Evolutionary conservation across 2,329 filamentous ascomycete genomes (phyloP).

Genomic region (Paracorniculantispora psalliotae): DNA sequence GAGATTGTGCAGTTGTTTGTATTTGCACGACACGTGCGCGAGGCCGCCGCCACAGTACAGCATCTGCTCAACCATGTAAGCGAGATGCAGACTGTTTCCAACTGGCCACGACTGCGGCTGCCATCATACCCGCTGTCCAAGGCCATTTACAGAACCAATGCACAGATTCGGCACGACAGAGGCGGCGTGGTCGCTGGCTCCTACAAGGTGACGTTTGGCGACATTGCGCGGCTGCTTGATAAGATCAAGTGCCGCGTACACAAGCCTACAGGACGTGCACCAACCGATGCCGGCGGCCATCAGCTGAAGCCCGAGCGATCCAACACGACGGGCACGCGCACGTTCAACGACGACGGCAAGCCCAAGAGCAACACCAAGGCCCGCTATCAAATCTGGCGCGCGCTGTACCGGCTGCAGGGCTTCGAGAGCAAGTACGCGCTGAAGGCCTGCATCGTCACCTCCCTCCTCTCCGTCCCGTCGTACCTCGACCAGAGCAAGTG

Average conservation of each 20-base stretch:
- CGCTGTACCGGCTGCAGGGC: slow-evolving; percentile 49
- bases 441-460: slow-evolving; percentile 49
- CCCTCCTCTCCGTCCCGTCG: slow-evolving; percentile 48
- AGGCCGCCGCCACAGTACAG: slow-evolving; percentile 44
- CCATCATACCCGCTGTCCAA: slow-evolving; percentile 52
- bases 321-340: slow-evolving; percentile 5
- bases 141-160: slow-evolving; percentile 48
- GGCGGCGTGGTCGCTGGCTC: slow-evolving; percentile 52
- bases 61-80: slow-evolving; percentile 42
- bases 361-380: slow-evolving; percentile 31
- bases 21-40: slow-evolving; percentile 50
- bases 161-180: slow-evolving; percentile 54
- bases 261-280: slow-evolving; percentile 19
- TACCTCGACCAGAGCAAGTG: slow-evolving; percentile 39
- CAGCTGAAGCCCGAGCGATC: slow-evolving; percentile 13
- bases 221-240: slow-evolving; percentile 40
- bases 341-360: slow-evolving; percentile 15
- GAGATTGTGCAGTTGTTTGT: slow-evolving; percentile 50
- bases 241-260: slow-evolving; percentile 36
- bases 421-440: slow-evolving; percentile 55
- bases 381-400: slow-evolving; percentile 44
- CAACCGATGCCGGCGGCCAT: background rate
- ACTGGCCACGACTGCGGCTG: slow-evolving; percentile 38
- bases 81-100: slow-evolving; percentile 39
- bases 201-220: slow-evolving; percentile 41